phyloP scores from a whole-genome alignment of 306 rosid genomes.

The Cicer pinnatifidum region DNA sequence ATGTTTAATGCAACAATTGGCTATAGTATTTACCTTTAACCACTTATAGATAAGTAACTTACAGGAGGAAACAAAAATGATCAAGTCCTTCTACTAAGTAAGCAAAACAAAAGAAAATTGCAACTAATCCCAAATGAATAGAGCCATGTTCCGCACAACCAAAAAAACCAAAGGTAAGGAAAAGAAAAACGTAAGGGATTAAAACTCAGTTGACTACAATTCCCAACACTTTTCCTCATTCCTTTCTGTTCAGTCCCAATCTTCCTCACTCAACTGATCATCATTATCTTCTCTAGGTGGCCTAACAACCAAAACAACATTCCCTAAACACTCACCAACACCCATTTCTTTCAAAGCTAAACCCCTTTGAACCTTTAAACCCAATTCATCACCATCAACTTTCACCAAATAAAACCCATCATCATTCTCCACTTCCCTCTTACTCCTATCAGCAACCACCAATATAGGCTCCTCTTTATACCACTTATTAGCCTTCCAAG shows the following conservation, averaged over 20 bases:
- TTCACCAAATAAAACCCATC: slow-evolving; percentile 71
- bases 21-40: slow-evolving; percentile 13
- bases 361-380: slow-evolving; percentile 78
- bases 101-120: slow-evolving; percentile 32
- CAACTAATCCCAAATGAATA: slow-evolving; percentile 39
- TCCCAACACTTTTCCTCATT: neutral
- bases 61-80: slow-evolving; percentile 20
- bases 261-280: slow-evolving; percentile 69
- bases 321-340: slow-evolving; percentile 65
- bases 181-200: neutral
- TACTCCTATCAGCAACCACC: slow-evolving; percentile 74
- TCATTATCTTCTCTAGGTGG: slow-evolving; percentile 68
- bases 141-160: slow-evolving; percentile 21
- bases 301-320: slow-evolving; percentile 77
- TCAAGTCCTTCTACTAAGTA: slow-evolving; percentile 26
- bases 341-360: slow-evolving; percentile 57
- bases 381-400: slow-evolving; percentile 41
- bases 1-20: neutral
- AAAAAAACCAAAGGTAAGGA: neutral
- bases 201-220: slow-evolving; percentile 21
- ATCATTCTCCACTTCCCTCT: slow-evolving; percentile 56
- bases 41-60: neutral
- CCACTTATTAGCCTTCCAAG: slow-evolving; percentile 81
- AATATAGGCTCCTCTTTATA: slow-evolving; percentile 81
- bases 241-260: slow-evolving; percentile 68